Evolutionary conservation across 2,329 filamentous ascomycete genomes (phyloP), one percentile per base, ranked within the genome.

Genomic region (Cercospora janseana): DNA sequence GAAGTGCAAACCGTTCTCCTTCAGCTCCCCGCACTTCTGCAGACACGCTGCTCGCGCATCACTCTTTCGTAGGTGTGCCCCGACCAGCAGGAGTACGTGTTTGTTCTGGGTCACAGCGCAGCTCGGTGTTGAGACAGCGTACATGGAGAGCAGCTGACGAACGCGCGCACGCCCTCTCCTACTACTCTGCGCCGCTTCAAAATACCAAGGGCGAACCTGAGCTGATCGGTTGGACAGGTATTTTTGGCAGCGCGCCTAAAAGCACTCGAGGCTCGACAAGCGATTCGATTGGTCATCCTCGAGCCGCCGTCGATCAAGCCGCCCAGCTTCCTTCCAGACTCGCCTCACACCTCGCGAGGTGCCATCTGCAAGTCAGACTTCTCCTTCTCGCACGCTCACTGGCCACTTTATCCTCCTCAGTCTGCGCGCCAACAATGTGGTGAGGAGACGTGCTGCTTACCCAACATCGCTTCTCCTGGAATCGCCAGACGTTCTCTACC

Each of bases 341-440:
- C 44, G 44, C 31, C 44, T n/a, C 32, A 46, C 44, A 38, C 44
- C 44, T 46, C 32, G 31, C 31, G 15, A 46, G 29, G 44, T 37
- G 31, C n/a, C 44, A 37, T 46, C 44, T 46, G 44, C 44, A 46
- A 46, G 44, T 46, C 44, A 46, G 44, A 46, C 21, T 46, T 28
- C n/a, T 28, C 44, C 32, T 31, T 46, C 44, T 35, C 54, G 51
- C 50, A 46, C 55, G 51, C 42, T 57, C 51, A 52, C 45, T 44
- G 38, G 49, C 34, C 47, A 46, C 35, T 26, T 44, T 44, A 37
- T 42, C 35, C 40, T 49, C 28, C 43, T 31, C 43, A 20, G 24
- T 43, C 31, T 49, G 38, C 55, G 55, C 57, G 61, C 57, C 54
- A 60, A 55, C 21, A 52, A 63, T 64, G 63, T 60, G 59, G 45